These are phyloP conservation scores for Malassezia globosa DNA, from an alignment of 1,284 basidiomycete genomes.

Conservation along the genomic window DNA sequence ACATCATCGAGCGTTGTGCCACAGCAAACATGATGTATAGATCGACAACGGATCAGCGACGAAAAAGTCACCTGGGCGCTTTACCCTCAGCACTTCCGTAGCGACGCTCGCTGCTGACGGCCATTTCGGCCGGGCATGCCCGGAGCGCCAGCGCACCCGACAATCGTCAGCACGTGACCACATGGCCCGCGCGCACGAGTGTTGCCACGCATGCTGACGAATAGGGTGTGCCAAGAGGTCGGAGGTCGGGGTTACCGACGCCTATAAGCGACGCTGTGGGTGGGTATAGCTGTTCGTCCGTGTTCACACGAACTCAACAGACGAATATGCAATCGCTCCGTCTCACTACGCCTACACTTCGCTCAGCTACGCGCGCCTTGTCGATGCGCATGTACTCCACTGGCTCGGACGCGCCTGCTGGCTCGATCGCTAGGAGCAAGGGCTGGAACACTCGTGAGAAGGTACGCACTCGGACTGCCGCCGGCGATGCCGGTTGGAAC, in stretches of 20 bases:
- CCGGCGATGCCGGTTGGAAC: too few species aligned
- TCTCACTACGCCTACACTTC: not conserved
- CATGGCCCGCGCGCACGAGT: slow-evolving; percentile 4
- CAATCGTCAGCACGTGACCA: not conserved
- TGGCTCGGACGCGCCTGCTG: slow-evolving; percentile 23
- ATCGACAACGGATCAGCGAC: not conserved
- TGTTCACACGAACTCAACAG: too few species aligned
- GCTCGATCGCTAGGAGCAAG: slow-evolving; percentile 27
- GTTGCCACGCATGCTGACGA: too few species aligned
- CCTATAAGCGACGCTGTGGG: not conserved
- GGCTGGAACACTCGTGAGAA: slow-evolving; percentile 33
- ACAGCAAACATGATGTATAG: slow-evolving; percentile 14
- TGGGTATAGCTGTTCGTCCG: not conserved
- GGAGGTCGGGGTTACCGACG: too few species aligned
- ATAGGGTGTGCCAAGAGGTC: not conserved
- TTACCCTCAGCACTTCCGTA: not conserved
- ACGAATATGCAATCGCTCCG: slow-evolving; percentile 13
- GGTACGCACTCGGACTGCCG: slow-evolving; percentile 15
- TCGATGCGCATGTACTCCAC: slow-evolving; percentile 19
- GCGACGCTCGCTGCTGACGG: too few species aligned
- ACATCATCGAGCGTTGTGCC: slow-evolving; percentile 14
- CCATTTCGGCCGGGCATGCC: slow-evolving; percentile 18
- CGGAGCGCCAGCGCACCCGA: slow-evolving; percentile 13
- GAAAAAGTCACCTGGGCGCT: not conserved
- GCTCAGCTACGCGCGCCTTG: slow-evolving; percentile 2